Percentiles rank a stretch among this genome's conserved stretches.
Evolutionary conservation across 192 early-diverging fungal genomes (phyloP).

Genomic region (Linnemannia exigua): DNA sequence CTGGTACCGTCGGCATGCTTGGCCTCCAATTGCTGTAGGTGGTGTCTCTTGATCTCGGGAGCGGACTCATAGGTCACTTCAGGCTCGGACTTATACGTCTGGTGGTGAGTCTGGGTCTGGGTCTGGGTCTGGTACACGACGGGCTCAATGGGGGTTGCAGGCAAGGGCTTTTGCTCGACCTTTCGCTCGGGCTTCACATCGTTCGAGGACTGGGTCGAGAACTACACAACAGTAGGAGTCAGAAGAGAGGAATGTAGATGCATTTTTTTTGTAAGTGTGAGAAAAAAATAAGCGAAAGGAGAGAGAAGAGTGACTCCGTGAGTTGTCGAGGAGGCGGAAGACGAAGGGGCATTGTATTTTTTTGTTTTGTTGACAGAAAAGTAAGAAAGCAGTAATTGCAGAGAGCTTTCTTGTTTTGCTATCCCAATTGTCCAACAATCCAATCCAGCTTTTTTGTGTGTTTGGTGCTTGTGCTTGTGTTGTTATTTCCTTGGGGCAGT

Average conservation of each 20-base stretch:
- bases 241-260: conserved; percentile 7
- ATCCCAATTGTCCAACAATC: conserved; percentile 7
- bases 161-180: conserved; percentile 7
- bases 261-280: background rate
- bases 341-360: background rate
- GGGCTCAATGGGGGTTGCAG: background rate
- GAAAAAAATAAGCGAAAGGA: background rate
- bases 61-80: background rate
- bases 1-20: conserved; percentile 28
- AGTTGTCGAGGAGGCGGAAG: background rate
- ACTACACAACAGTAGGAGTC: conserved; percentile 13
- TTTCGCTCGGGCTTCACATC: background rate
- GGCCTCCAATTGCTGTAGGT: conserved; percentile 16
- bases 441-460: background rate
- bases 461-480: background rate
- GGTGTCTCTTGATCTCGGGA: conserved; percentile 3
- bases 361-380: background rate
- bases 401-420: background rate
- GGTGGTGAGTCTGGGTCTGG: background rate
- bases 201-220: conserved; percentile 6
- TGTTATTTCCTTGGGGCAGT: background rate
- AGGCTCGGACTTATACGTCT: background rate
- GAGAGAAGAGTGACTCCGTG: background rate
- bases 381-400: background rate
- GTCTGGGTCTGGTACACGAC: background rate